Percentiles rank a stretch among this genome's conserved stretches.
These are phyloP conservation scores for Epichloe elymi DNA, from an alignment of 2,329 filamentous ascomycete genomes.

Conservation along the genomic window DNA sequence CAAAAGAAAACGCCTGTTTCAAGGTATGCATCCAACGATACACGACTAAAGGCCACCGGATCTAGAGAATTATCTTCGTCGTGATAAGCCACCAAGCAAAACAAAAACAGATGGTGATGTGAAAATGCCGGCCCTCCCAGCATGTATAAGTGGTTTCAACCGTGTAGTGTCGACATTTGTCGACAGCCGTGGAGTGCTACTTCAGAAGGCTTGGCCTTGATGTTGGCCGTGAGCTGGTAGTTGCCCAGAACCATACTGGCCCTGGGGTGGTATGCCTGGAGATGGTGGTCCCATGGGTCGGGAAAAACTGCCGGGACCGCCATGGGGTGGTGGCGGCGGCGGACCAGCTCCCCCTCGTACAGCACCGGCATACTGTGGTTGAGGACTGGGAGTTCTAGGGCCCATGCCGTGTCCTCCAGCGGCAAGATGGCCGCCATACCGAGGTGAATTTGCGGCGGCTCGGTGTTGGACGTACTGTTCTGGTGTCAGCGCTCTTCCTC, in stretches of 20 bases:
- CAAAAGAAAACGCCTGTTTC: slow-evolving; percentile 4
- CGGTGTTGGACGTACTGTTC: slow-evolving; percentile 79
- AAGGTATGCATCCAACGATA: slow-evolving; percentile 4
- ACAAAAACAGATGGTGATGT: background rate
- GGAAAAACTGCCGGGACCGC: slow-evolving; percentile 17
- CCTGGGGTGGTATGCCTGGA: slow-evolving; percentile 17
- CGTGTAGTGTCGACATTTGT: background rate
- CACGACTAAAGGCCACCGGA: background rate
- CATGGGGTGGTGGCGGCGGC: slow-evolving; percentile 9
- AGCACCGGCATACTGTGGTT: slow-evolving; percentile 14
- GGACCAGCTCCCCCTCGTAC: slow-evolving; percentile 10
- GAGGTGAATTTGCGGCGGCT: slow-evolving; percentile 40
- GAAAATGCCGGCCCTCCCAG: background rate
- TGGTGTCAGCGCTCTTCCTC: slow-evolving; percentile 45
- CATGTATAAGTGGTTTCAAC: background rate
- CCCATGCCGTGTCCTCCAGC: slow-evolving; percentile 27
- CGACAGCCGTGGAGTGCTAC: background rate
- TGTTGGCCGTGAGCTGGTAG: slow-evolving; percentile 16
- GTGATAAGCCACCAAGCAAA: background rate
- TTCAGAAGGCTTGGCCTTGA: slow-evolving; percentile 24
- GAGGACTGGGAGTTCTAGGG: slow-evolving; percentile 16
- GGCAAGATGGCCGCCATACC: slow-evolving; percentile 45
- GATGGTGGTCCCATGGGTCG: slow-evolving; percentile 18
- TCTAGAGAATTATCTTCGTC: background rate
- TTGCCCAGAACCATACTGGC: slow-evolving; percentile 16